Evolutionary conservation across 495 filamentous ascomycete genomes (phyloP).

Genomic region (Mycothermus thermophilus): DNA sequence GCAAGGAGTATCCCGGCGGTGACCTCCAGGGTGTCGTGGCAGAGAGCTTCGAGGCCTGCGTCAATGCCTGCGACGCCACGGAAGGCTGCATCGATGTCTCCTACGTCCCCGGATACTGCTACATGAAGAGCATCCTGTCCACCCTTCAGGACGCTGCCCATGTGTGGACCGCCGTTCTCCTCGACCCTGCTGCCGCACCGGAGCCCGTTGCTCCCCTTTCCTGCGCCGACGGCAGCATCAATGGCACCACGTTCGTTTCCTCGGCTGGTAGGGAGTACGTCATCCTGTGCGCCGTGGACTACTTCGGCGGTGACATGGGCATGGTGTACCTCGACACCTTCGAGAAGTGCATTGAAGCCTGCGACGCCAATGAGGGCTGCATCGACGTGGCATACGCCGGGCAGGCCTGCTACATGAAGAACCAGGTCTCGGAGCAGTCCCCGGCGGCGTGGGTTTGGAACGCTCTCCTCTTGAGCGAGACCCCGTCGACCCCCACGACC

Average conservation of each 20-base stretch:
- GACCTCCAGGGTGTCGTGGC: not conserved
- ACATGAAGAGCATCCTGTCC: too few species aligned
- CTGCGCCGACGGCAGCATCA: not conserved
- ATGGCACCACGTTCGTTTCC: not conserved
- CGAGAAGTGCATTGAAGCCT: not conserved
- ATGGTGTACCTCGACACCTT: not conserved
- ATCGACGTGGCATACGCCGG: not conserved
- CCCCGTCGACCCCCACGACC: not conserved
- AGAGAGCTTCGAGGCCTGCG: not conserved
- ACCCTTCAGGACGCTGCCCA: not conserved
- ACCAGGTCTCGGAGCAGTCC: not conserved
- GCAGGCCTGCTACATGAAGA: not conserved
- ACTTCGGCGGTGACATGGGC: not conserved
- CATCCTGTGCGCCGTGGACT: not conserved
- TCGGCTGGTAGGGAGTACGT: not conserved
- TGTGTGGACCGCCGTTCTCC: not conserved
- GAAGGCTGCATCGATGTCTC: not conserved
- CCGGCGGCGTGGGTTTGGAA: not conserved
- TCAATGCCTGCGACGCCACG: not conserved
- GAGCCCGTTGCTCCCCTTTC: not conserved
- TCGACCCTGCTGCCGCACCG: not conserved
- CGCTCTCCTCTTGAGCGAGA: not conserved
- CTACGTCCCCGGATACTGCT: not conserved
- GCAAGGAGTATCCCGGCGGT: slow-evolving; percentile 1
- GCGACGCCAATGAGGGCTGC: not conserved